phyloP scores from a whole-genome alignment of 805 yeast genomes.

The Saturnispora kantuleensis region DNA sequence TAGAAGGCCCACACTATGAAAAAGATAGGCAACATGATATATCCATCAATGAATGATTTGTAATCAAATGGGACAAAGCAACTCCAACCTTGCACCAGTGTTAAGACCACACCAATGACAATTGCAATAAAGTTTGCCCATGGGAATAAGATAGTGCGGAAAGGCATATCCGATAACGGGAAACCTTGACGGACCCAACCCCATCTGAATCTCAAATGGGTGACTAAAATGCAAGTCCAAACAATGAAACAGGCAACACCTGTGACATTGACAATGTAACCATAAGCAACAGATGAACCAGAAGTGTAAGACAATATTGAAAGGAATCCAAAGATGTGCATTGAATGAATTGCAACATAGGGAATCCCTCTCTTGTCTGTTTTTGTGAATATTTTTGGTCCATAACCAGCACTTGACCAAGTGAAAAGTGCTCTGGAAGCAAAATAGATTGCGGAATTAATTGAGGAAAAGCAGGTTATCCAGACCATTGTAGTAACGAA shows the following conservation, averaged over 20 bases:
- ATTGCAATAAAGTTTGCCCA: constrained; percentile 40
- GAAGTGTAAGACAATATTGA: constrained; percentile 47
- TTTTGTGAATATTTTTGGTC: constrained; percentile 34
- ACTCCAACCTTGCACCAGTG: constrained; percentile 59
- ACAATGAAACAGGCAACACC: constrained; percentile 63
- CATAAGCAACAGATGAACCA: constrained; percentile 52
- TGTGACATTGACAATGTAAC: constrained; percentile 49
- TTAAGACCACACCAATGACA: constrained; percentile 40
- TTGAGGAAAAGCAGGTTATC: constrained; percentile 56
- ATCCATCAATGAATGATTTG: constrained; percentile 48
- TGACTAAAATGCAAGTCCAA: constrained; percentile 51
- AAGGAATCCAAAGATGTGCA: constrained; percentile 45
- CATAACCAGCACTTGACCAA: constrained; percentile 49
- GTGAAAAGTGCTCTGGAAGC: constrained; percentile 60
- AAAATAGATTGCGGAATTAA: constrained; percentile 59
- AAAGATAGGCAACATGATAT: constrained; percentile 52
- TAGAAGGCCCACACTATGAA: constrained; percentile 29
- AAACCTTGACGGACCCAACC: constrained; percentile 37
- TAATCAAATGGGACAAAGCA: constrained; percentile 50
- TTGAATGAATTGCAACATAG: constrained; percentile 43
- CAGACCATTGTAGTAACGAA: constrained; percentile 54
- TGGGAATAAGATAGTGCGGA: constrained; percentile 43
- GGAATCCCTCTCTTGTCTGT: constrained; percentile 58
- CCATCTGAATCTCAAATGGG: constrained; percentile 47
- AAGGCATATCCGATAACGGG: constrained; percentile 41